phyloP scores from a whole-genome alignment of 106 monocot species.

The Phalaenopsis equestris region DNA sequence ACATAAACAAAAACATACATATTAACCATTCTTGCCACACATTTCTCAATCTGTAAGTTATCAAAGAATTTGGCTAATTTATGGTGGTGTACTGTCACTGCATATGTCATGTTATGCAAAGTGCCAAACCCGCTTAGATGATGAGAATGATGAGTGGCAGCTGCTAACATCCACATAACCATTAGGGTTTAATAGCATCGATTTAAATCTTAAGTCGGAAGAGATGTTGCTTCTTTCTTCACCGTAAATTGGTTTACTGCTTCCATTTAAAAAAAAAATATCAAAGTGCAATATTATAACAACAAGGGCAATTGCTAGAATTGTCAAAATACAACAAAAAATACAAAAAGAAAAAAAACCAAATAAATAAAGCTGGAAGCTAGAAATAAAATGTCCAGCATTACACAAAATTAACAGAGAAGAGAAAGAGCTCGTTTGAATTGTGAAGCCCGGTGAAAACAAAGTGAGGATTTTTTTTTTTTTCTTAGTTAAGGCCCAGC shows the following conservation, averaged over 20 bases:
- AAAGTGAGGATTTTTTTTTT: too few relatives aligned
- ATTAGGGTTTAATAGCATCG: neutral
- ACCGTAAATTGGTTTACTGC: neutral
- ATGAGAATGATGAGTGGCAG: neutral
- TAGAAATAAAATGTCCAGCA: too few relatives aligned
- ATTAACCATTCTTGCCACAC: neutral
- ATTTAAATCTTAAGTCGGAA: neutral
- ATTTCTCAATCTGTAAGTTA: neutral
- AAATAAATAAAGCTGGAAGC: too few relatives aligned
- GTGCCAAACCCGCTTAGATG: neutral
- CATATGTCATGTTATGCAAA: neutral
- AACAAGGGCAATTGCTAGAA: too few relatives aligned
- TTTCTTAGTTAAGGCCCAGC: too few relatives aligned
- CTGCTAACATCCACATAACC: neutral
- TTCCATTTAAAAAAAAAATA: neutral
- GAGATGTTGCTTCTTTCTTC: neutral
- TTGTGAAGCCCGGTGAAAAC: too few relatives aligned
- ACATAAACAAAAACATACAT: too few relatives aligned
- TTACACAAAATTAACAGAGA: too few relatives aligned
- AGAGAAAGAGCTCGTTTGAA: too few relatives aligned
- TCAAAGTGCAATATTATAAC: too few relatives aligned
- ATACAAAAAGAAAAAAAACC: too few relatives aligned
- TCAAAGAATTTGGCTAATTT: neutral
- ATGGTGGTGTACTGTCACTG: neutral
- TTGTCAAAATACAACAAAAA: too few relatives aligned